Evolutionary conservation across 2,329 filamentous ascomycete genomes (phyloP).

Genomic region (Lecanicillium sp.): DNA sequence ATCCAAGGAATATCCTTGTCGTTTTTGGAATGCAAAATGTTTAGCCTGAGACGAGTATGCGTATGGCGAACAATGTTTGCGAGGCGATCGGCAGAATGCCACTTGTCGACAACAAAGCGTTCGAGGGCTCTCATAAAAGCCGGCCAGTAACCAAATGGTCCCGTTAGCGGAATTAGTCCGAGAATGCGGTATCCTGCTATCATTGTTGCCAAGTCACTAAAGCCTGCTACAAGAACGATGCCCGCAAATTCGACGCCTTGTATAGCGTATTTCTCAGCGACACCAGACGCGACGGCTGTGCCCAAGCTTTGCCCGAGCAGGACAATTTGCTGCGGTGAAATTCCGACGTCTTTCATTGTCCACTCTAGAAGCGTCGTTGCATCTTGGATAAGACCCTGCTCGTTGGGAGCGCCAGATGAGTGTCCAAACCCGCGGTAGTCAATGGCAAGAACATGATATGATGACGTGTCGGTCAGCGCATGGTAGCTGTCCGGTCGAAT

Average conservation of each 20-base stretch:
- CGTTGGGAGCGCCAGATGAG: conserved; percentile 71
- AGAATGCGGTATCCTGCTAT: conserved; percentile 69
- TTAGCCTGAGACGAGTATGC: conserved; percentile 51
- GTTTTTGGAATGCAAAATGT: conserved; percentile 70
- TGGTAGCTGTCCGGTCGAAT: conserved; percentile 72
- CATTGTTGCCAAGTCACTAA: conserved; percentile 65
- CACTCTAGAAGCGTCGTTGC: conserved; percentile 66
- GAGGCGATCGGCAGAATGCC: conserved; percentile 65
- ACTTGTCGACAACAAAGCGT: conserved; percentile 64
- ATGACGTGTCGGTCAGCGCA: conserved; percentile 61
- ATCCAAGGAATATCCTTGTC: conserved; percentile 75
- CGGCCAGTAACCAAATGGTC: conserved; percentile 62
- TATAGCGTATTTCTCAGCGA: conserved; percentile 60
- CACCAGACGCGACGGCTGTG: conserved; percentile 71
- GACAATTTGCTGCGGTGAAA: conserved; percentile 66
- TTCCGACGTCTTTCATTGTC: conserved; percentile 52
- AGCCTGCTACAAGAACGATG: conserved; percentile 70
- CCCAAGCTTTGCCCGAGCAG: conserved; percentile 83
- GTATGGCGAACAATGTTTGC: conserved; percentile 44
- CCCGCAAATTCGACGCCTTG: conserved; percentile 64
- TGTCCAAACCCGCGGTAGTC: conserved; percentile 86
- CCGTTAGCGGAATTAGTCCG: conserved; percentile 73
- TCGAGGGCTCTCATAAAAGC: conserved; percentile 53
- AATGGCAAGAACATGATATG: conserved; percentile 75
- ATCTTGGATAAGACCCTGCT: conserved; percentile 74